Base-by-base conservation (phyloP, 176 grass and related monocot species). In the Pontederia crassipes region DNA sequence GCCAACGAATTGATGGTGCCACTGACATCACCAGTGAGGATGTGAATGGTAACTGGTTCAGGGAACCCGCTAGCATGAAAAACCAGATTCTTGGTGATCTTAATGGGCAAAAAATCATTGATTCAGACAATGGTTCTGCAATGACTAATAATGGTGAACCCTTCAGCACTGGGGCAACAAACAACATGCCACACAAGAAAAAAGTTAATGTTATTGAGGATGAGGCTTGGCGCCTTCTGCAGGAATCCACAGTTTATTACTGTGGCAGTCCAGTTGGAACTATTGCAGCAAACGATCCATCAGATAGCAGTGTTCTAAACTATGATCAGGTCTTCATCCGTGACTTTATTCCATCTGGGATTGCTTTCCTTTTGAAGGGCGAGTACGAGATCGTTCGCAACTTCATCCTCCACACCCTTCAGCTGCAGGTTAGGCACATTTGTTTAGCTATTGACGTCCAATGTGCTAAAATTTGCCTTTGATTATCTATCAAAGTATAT, bases 261-360 rank as follows among this genome's bases (percentile, higher is more conserved):
- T 95, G 89, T 61, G 81, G 89, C 18, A 78, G 81, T 55, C 81
- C 89, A 0, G 89, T 95, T 35, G 84, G 89, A 66, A 95, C 89
- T 18, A 95, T 95, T 71, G 89, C 89, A 53, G 89, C 89, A 51
- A 95, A 85, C 0, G 85, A 95, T 18, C 89, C 89, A 46, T 85
- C 83, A 18, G 89, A 88, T 77, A 80, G 69, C 62, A 87, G 87
- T 72, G 72, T 69, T 0, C 64, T 79, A 67, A 95, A 95, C 72
- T 95, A 95, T 58, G 89, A 85, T 80, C 89, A 95, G 53, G 85
- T 88, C 18, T 95, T 95, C 64, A 95, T 95, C 65, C 72, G 89
- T 46, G 89, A 95, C 57, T 95, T 95, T 68, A 85, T 95, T 79
- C 89, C 89, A 29, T 88, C 89, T 2, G 89, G 89, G 29, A 66